Evolutionary conservation across 2,329 filamentous ascomycete species (phyloP).

Genomic region (Penicillium palitans): DNA sequence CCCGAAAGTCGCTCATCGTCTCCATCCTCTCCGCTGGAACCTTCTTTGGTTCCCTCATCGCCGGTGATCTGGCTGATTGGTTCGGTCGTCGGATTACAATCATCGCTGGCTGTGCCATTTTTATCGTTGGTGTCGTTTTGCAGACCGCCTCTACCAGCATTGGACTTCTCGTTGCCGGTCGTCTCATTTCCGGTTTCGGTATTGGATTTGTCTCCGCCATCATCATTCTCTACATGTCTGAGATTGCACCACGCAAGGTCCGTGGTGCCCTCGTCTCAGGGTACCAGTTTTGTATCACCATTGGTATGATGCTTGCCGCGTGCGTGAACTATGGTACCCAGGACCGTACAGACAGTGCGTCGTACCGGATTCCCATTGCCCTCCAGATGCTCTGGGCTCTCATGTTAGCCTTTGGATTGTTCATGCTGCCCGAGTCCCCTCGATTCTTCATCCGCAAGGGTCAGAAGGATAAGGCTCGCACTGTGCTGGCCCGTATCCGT

Average conservation of each 20-base stretch:
- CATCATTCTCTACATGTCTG: constrained; percentile 84
- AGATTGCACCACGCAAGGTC: constrained; percentile 72
- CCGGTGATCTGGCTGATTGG: constrained; percentile 73
- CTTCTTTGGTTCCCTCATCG: constrained; percentile 76
- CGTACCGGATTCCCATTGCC: constrained; percentile 78
- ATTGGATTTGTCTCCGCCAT: constrained; percentile 79
- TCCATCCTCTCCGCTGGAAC: constrained; percentile 76
- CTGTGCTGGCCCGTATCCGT: constrained; percentile 66
- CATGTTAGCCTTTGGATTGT: constrained; percentile 69
- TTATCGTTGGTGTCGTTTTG: constrained; percentile 66
- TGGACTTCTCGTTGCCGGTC: constrained; percentile 68
- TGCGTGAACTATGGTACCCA: constrained; percentile 73
- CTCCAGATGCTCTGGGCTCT: constrained; percentile 80
- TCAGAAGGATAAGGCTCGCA: constrained; percentile 63
- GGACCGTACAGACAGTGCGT: constrained; percentile 60
- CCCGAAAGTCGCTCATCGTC: constrained; percentile 63
- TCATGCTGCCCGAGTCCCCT: constrained; percentile 80
- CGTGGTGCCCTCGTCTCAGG: constrained; percentile 77
- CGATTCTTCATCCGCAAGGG: constrained; percentile 83
- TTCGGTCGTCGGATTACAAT: constrained; percentile 67
- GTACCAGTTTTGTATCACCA: constrained; percentile 81
- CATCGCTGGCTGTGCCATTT: constrained; percentile 70
- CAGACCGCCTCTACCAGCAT: constrained; percentile 61
- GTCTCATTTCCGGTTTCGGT: constrained; percentile 73
- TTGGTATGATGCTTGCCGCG: constrained; percentile 73